Evolutionary conservation across 148 eudicot species (phyloP), one percentile per base, ranked within the genome.

Genomic region (Diospyros lotus): DNA sequence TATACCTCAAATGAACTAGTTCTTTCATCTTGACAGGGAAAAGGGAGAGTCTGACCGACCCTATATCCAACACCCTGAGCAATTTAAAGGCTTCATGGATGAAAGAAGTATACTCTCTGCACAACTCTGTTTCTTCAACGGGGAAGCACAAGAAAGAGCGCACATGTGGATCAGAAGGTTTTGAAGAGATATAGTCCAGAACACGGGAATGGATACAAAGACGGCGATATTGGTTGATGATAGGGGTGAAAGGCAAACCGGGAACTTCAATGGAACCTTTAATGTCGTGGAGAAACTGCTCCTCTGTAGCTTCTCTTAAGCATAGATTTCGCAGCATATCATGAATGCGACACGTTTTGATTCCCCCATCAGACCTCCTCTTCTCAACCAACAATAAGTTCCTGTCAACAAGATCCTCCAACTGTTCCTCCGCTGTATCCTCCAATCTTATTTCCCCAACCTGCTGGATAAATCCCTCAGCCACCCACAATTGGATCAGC

Each of bases 261-360:
- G 61, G n/a, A 28, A 69, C 58, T 12, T 17, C 71, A n/a, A 61
- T 72, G 46, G 15, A 46, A 39, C 68, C 38, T 45, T 56, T 75
- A 40, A 75, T 75, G 64, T 64, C 71, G 5, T 56, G 46, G 6
- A 85, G 68, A 58, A 85, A 69, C n/a, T 75, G 69, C 9, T 80
- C 86, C 64, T 64, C 77, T 28, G 5, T 40, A 44, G 86, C 84
- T 67, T 71, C 75, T 8, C 67, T 42, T 13, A 66, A 76, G 72
- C 89, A 86, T 9, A 86, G 64, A 6, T 78, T 81, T 38, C 58
- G 81, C 59, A 86, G 68, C 75, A 78, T 76, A 58, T 86, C 86
- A 78, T 86, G 86, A 41, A 86, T 62, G 9, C 86, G 77, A 64
- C 86, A 86, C 5, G 81, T 80, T 77, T 77, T 86, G 18, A 83